Base-by-base conservation (phyloP, 805 yeast species). In the Candida silvicultrix region DNA sequence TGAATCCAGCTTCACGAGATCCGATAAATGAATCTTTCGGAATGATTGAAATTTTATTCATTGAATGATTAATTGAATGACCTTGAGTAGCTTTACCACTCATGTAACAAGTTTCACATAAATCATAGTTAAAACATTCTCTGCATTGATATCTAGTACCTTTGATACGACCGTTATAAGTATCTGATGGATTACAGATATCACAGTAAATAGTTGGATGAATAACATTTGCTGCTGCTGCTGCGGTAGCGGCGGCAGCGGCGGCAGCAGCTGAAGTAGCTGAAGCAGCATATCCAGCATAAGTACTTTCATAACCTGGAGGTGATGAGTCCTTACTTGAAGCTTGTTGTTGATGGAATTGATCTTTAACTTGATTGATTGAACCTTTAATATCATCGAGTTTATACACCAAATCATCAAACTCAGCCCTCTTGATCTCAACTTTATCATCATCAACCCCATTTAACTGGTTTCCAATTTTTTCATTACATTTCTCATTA, bases 131-230 rank as follows among this genome's bases (percentile, higher is more conserved):
- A 3, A 53, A 46, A 53, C 81, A 75, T 22, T 72, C 68, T 32
- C 68, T 47, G 55, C 81, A 75, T 39, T 67, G 65, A 54, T 64
- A 75, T 45, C 81, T 66, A 10, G 55, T 48, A 15, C 80, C 81
- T 20, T 32, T 49, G 16, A 43, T 38, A 9, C 14, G 14, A 9
- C 11, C 18, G 5, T 15, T 10, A 12, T 36, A 12, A 7, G 4
- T 20, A 18, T 19, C 22, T 21, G 23, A 15, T 23, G 31, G 38
- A 29, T 25, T 18, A 23, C 47, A 39, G 22, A 23, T 38, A 38
- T 45, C 48, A 45, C 48, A 45, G 14, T 10, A 37, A 31, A 41
- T 25, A 16, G 22, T 25, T 20, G 18, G 32, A 35, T 43, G 46
- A 12, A 43, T 22, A 15, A n/a, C 37, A 19, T n/a, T 8, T 40